Evolutionary conservation across 257 asterid genomes (phyloP), one percentile per base, ranked within the genome.

Genomic region (Euphrasia confusa): DNA sequence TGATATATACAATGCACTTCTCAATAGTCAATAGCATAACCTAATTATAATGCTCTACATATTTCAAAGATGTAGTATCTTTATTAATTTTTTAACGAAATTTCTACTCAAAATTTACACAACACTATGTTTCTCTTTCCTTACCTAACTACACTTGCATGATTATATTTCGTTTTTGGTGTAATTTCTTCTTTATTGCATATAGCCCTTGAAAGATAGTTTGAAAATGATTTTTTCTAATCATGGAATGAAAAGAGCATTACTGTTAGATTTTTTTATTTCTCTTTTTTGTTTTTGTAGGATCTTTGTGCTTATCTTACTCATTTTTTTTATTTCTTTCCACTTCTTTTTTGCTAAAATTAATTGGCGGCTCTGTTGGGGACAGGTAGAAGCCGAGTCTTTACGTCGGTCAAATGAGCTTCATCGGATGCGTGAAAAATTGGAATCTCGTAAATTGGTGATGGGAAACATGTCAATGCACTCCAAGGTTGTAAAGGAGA

Each of bases 401-500:
- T 78, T 89, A 76, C 78, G 65, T 63, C 66, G 76, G 72, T 83
- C 82, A 24, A 89, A 89, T 84, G 83, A 80, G 86, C 90, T 92
- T 68, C 90, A 79, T 77, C 87, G 80, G 78, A 92, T 81, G 95
- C 79, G 71, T 53, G 97, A 89, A 74, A 84, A 79, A 60, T 65
- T 86, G 72, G 90, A 83, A 74, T 79, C 78, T 65, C 91, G 88
- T 67, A 84, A 92, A 77, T 82, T 89, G 83, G 82, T 86, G 73
- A 92, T 92, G 97, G 97, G 95, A 65, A 92, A 85, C 82, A 89
- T 74, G 95, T 81, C 86, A 7, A 84, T 92, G 97, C 84, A 75
- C 54, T 89, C 99, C 14, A 89, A 89, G 79, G 93, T 92, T 65
- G 73, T 76, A 4, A 81, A 81, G 81, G 97, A 89, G 73, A 84